Base-by-base conservation (phyloP, 2,329 filamentous ascomycete genomes). In the Colletotrichum sp. region DNA sequence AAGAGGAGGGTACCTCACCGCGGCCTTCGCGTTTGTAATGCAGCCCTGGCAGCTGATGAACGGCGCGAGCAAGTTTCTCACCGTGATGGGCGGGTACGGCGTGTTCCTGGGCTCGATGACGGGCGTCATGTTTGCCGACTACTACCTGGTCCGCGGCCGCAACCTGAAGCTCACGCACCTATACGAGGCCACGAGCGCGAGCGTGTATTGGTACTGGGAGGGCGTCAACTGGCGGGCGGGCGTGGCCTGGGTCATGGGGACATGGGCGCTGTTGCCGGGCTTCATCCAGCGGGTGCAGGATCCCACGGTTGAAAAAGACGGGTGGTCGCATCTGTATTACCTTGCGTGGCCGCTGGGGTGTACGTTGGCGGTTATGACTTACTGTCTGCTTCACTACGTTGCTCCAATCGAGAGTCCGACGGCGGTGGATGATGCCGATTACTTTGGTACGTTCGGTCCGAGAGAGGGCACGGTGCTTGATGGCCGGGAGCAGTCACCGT, bases 41-140 rank as follows among this genome's bases (percentile, higher is more conserved):
- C 77, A 80, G 66, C 80, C 79, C 3, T 81, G 80, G 80, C 77
- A 69, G 34, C 71, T 79, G 30, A 52, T 77, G 30, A 79, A 78
- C 71, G 76, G 77, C 62, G 78, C 79, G 6, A 78, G 79, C 59
- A 82, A 80, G 49, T 82, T 82, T 74, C 79, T 80, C 8, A 80
- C 80, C 26, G 81, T 83, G 73, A 77, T 83, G 52, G 80, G 80
- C 44, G 81, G 81, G 8, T 82, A 82, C 65, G 72, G 78, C 65
- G 81, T 85, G 34, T 85, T 85, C 77, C 78, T 85, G 12, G 83
- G 83, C 5, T 83, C 83, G 3, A 79, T 85, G 66, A 84, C 83
- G 15, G 84, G 83, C 8, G 80, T 85, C 24, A 85, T 85, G 83
- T 81, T 84, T 49, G 76, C 80, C 13, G 83, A 85, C 76, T 83